These are phyloP conservation scores for Luzula sylvatica DNA, from an alignment of 176 grass and related monocot genomes.

Conservation along the genomic window DNA sequence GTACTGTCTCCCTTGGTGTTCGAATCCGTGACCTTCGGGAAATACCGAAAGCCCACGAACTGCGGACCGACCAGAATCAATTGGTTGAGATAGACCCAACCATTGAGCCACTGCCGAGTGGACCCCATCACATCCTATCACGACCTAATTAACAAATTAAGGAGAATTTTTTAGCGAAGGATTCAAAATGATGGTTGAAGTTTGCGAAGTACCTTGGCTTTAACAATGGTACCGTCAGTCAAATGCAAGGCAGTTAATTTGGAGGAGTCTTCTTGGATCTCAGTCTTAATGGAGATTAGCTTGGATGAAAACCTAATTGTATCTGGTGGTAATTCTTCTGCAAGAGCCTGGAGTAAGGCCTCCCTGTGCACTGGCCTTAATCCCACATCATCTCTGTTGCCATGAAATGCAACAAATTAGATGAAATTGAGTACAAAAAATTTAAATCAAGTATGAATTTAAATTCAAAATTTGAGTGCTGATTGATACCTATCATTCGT, in stretches of 20 bases:
- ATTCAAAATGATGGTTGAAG: neutral
- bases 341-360: conserved; percentile 38
- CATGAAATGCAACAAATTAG: neutral
- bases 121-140: conserved; percentile 45
- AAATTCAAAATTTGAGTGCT: neutral
- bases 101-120: conserved; percentile 35
- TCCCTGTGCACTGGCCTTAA: conserved; percentile 31
- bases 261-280: neutral
- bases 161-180: neutral
- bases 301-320: conserved; percentile 55
- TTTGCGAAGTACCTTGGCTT: conserved; percentile 34
- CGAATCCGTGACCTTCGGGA: conserved; percentile 20
- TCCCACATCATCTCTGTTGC: neutral
- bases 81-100: conserved; percentile 15
- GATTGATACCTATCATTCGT: conserved; percentile 23
- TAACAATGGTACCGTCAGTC: conserved; percentile 44
- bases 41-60: conserved; percentile 14
- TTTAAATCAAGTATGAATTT: too few species aligned
- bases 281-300: conserved; percentile 31
- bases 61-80: neutral
- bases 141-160: conserved; percentile 1
- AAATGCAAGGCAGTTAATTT: conserved; percentile 28
- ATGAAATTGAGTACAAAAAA: neutral
- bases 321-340: conserved; percentile 43
- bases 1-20: neutral